Evolutionary conservation across 306 rosid genomes (phyloP).

Genomic region (Vachellia pachyceras): DNA sequence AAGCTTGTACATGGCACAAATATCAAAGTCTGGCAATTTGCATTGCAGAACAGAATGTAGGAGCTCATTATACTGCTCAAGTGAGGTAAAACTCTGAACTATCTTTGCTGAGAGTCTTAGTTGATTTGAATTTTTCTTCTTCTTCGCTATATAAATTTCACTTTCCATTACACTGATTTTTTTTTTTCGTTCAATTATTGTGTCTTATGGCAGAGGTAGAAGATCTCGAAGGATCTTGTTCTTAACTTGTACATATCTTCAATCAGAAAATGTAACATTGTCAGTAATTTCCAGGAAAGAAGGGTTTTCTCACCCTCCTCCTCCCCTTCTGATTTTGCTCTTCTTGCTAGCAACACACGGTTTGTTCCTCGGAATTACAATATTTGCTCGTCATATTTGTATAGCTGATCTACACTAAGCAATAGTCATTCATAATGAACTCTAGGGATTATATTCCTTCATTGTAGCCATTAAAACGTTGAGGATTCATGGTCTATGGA

Average conservation of each 20-base stretch:
- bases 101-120: slow-evolving; percentile 1
- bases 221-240: slow-evolving; percentile 41
- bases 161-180: background rate
- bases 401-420: background rate
- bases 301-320: no score
- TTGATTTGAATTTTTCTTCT: background rate
- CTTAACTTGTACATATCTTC: slow-evolving; percentile 43
- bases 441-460: slow-evolving; percentile 5
- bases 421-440: background rate
- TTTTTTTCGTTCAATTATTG: slow-evolving; percentile 7
- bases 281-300: slow-evolving; percentile 32
- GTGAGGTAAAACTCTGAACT: slow-evolving; percentile 36
- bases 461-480: background rate
- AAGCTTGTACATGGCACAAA: slow-evolving; percentile 30
- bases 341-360: slow-evolving; percentile 18
- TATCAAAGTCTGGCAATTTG: slow-evolving; percentile 24
- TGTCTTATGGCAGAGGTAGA: slow-evolving; percentile 35
- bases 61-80: slow-evolving; percentile 35
- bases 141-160: background rate
- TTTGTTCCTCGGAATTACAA: slow-evolving; percentile 26
- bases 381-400: slow-evolving; percentile 36
- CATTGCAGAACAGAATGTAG: slow-evolving; percentile 21
- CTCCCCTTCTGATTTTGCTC: slow-evolving; percentile 32
- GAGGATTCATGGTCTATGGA: background rate
- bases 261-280: slow-evolving; percentile 36